Evolutionary conservation across 2,329 filamentous ascomycete species (phyloP).

Genomic region (Pseudogymnoascus sp.): DNA sequence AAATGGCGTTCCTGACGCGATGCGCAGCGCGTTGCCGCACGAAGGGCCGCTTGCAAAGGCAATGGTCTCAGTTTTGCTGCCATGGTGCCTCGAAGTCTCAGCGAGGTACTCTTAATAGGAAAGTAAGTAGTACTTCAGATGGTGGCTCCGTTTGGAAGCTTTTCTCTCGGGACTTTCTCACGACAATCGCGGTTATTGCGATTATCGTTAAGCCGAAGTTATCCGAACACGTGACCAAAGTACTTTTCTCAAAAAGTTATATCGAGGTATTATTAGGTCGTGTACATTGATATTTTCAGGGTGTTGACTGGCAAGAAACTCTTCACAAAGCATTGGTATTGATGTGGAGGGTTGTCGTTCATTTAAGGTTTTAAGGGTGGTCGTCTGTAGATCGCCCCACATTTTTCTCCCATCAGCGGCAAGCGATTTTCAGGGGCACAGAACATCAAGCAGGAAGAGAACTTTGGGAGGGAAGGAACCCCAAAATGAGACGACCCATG

Average conservation of each 20-base stretch:
- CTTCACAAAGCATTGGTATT: background rate
- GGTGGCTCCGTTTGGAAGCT: background rate
- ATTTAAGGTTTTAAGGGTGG: too few relatives aligned
- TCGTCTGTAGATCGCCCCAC: too few relatives aligned
- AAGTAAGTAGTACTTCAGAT: background rate
- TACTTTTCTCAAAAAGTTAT: background rate
- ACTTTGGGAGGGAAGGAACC: background rate
- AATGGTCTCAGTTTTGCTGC: background rate
- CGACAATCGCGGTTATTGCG: background rate
- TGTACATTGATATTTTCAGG: background rate
- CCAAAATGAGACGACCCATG: background rate
- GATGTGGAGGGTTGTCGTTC: background rate
- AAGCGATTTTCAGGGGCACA: background rate
- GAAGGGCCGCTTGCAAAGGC: background rate
- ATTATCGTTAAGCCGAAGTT: background rate
- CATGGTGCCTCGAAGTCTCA: background rate
- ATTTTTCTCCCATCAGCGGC: background rate
- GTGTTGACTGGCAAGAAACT: background rate
- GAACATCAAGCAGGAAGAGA: background rate
- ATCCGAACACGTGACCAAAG: background rate
- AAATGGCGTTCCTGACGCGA: slow-evolving; percentile 15
- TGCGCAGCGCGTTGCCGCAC: background rate
- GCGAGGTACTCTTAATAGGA: background rate
- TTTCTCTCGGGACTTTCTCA: background rate
- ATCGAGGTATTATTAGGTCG: background rate